A percentile compares a stretch with the other conserved stretches of the same genome.
Conservation (phyloP, 805 yeast species). For the Clavispora asparagi region DNA sequence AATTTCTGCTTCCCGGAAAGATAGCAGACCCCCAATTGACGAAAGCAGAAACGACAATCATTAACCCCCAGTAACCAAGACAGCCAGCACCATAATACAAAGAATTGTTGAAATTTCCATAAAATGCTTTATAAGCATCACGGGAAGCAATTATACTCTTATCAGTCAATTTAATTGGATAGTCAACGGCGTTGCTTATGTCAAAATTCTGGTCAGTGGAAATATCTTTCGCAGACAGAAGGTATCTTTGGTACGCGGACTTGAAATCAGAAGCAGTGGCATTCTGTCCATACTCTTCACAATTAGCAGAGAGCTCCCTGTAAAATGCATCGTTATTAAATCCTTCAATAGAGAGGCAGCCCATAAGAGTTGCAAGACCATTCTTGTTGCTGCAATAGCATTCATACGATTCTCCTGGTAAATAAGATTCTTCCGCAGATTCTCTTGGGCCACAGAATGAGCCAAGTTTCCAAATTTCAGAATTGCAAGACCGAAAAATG, state of each 20-base stretch:
- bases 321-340: neutral
- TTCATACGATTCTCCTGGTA: neutral
- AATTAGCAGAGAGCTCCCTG: neutral
- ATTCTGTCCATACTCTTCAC: neutral
- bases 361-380: constrained; percentile 4
- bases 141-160: constrained; percentile 2
- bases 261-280: neutral
- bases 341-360: constrained; percentile 1
- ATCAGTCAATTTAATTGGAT: constrained; percentile 6
- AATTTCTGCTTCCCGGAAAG: constrained; percentile 8
- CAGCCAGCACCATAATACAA: constrained; percentile 3
- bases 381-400: constrained; percentile 4
- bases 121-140: constrained; percentile 2
- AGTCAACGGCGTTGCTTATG: constrained; percentile 2
- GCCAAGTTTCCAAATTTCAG: neutral
- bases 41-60: constrained; percentile 8
- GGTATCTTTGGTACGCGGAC: neutral
- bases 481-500: neutral
- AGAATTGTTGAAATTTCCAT: constrained; percentile 7
- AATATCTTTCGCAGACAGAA: neutral
- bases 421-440: neutral
- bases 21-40: constrained; percentile 11
- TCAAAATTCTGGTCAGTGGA: neutral
- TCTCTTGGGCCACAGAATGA: neutral
- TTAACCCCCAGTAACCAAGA: constrained; percentile 10